Evolutionary conservation across 345 rosid species (phyloP), one percentile per base, ranked within the genome.

Genomic region (Lenwebbia sp.): DNA sequence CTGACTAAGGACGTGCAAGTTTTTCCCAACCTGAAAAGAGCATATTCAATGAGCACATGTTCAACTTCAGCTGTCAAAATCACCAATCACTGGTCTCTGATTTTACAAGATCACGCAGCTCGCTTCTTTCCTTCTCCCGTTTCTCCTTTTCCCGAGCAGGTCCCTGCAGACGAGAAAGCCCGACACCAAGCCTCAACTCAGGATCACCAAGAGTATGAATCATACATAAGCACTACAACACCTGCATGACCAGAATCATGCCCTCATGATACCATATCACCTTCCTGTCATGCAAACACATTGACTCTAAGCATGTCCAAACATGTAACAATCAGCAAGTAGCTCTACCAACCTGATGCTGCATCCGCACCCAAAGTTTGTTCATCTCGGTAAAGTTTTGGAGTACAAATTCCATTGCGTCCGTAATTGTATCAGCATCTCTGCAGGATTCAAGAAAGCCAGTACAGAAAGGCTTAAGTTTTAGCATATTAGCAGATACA

Each of bases 81-180:
- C 88, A 91, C 94, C 90, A 93, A 90, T 83, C 87, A 88, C 56
- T 82, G 88, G 91, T 88, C 87, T 92, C 83, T 86, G 92, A 88
- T 84, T 89, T 96, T 97, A 97, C 99, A 94, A 97, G 99, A 94
- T 97, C 99, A 52, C 99, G 99, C 74, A 97, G 98, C 96, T 96
- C 99, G 92, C 93, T 95, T 95, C 99, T 94, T 89, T 97, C 99
- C 90, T 93, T 97, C 92, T 97, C 99, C 92, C 99, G 97, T 88
- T 90, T 96, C 89, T 96, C 99, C 98, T 95, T 97, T 58, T 92
- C 99, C 88, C 99, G 98, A 94, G 96, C 93, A 92, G 99, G 98
- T 90, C 99, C 99, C 99, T 97, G 99, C 99, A 97, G 96, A 95
- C 99, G 96, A 97, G 96, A 96, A 96, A 95, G 93, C 96, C 99